Base-by-base conservation (phyloP, 2,329 filamentous ascomycete species). In the Epichloe festucae region DNA sequence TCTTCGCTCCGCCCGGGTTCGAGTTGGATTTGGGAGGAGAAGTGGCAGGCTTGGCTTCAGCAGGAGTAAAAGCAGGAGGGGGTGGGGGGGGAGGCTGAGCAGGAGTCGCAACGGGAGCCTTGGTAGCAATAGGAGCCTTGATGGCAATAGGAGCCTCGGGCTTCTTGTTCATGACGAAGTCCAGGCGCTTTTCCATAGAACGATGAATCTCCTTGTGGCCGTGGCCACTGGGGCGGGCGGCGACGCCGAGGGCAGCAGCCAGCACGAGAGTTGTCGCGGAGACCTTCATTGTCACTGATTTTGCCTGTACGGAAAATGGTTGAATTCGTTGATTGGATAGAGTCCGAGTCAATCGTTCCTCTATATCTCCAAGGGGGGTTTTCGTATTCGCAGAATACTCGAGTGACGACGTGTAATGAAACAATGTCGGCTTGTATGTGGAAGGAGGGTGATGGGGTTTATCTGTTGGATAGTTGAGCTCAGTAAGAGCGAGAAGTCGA, bases 181-280 rank as follows among this genome's bases (percentile, higher is more conserved):
- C 62, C 50, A 57, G 56, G 50, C 63, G 62, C 50, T 57, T 59
- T 48, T 62, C 59, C 49, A 62, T 21, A 52, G 65, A 63, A 52
- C 63, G 63, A 59, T 67, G 61, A 48, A 60, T 56, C 55, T 66
- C 62, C 54, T 60, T 56, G 62, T 71, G 70, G 40, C 58, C 62
- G 53, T 67, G 65, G 50, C 63, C 62, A 54, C 67, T 70, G 53
- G 70, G 70, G 60, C 67, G 68, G 50, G 70, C 70, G 54, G 67
- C 63, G 52, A 61, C 70, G 59, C 69, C 67, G 47, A 71, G 58
- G 62, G 68, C 69, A 57, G 69, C 66, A 55, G 68, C 64, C 52
- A 72, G 60, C 53, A 69, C 36, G 51, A 70, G 46, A 43, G 65
- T 55, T 51, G 69, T 60, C 21, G 65, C 54, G 31, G 69, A 64